Evolutionary conservation across 2,329 filamentous ascomycete genomes (phyloP), one percentile per base, ranked within the genome.

Genomic region (Colletotrichum neosansevieriae): DNA sequence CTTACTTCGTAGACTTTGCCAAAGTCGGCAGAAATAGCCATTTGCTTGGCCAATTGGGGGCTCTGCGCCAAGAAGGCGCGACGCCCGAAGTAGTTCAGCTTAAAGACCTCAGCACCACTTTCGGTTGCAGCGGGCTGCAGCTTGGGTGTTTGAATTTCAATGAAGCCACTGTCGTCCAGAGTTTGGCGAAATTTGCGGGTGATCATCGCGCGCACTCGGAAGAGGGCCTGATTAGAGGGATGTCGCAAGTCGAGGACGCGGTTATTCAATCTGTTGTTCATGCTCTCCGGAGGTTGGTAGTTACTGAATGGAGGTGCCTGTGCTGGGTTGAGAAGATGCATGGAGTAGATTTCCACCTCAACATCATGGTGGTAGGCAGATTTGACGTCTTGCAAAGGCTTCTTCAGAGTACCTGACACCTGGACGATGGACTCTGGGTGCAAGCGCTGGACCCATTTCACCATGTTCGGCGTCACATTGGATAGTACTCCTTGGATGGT

Each of bases 91-190:
- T 98, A 98, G 75, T 96, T 92, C 56, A 97, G 89, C 77, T 93
- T 90, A 84, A 98, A 98, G 5, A 98, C 94, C 71, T 93, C 94
- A 13, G 94, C 91, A 53, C 94, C 94, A 53, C 93, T 97, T 79
- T 98, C 94, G 1, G 94, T 97, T 1, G 94, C 94, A 12, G 92
- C 91, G 2, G 93, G 93, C 82, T 97, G 94, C 49, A 98, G 84
- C 81, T 97, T 98, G 2, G 94, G 94, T 0, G 94, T 97, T 77
- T 97, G 94, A 69, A 98, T 97, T 79, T 98, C 94, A 67, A 97
- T 91, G 77, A 98, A 98, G 15, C 89, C 91, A 71, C 91, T 84
- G 2, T 86, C 84, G 72, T 95, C 92, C 1, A 98, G 86, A 2
- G 91, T 89, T 10, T 86, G 80, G 56, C 94, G 92, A 85, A 97